Base-by-base conservation (phyloP, 2,329 filamentous ascomycete species). In the Nemania sp. region DNA sequence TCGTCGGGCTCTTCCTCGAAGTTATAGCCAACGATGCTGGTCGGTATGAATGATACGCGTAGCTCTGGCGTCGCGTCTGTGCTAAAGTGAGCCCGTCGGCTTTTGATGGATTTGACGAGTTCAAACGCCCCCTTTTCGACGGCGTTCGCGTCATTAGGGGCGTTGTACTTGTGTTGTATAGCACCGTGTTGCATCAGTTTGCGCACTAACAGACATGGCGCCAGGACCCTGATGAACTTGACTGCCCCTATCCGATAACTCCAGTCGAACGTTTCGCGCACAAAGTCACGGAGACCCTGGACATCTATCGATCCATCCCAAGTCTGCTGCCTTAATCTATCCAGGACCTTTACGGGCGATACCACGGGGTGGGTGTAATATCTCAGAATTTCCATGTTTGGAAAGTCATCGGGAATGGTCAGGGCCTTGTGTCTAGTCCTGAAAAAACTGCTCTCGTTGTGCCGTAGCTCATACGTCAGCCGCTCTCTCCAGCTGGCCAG, bases 341-440 rank as follows among this genome's bases (percentile, higher is more conserved):
- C 76, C 52, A 94, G 70, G 25, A 83, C 80, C 9, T 83, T 74
- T 5, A 79, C 67, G 0, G 81, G 80, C 0, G 93, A 97, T 3
- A 97, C 89, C 1, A 90, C 87, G 0, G 95, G 95, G 70, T 93
- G 88, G 0, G 90, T 94, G 68, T 99, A 99, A 71, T 91, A 97
- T 11, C 90, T 83, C 18, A 98, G 78, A 7, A 97, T 86, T 43
- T 92, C 89, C 48, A 85, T 77, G 64, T 91, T 88, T 0, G 95
- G 95, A 66, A 98, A 99, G 37, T 83, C 81, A 0, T 91, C 87
- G 0, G 94, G 94, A 34, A 99, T 90, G 3, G 76, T 79, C 48
- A 97, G 77, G 1, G 86, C 84, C 65, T 86, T 89, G 71, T 95
- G 91, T 69, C 87, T 91, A 13, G 84, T 87, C 43, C 85, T 83